Conservation (phyloP, 257 asterid species). For the Plantago elongata region DNA sequence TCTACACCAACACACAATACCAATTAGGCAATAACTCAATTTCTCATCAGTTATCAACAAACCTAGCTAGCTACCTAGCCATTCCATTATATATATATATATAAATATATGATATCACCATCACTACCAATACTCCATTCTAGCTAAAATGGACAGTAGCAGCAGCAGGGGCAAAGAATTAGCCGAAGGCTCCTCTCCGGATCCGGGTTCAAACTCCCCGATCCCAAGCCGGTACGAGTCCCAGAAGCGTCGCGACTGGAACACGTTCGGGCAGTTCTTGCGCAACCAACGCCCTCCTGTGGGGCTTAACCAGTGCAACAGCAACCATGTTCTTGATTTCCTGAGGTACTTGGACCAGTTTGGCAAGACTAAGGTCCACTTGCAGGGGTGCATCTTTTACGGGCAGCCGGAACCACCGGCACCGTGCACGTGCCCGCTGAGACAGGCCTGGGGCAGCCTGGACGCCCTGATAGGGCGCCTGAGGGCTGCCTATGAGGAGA, state of each 20-base stretch:
- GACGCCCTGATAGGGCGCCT: conserved; percentile 75
- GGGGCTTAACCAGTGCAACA: conserved; percentile 44
- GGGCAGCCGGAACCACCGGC: conserved; percentile 89
- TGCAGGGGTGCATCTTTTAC: conserved; percentile 63
- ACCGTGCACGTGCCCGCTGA: conserved; percentile 67
- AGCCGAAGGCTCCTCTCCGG: conserved; percentile 41
- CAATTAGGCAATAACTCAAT: no score
- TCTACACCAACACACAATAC: no score
- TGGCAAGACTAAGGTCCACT: conserved; percentile 76
- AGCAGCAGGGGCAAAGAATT: conserved; percentile 27
- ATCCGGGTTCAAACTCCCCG: neutral
- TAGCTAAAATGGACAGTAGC: conserved; percentile 18
- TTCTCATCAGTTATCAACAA: no score
- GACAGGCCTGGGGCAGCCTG: conserved; percentile 85
- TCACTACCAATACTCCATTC: neutral
- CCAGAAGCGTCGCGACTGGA: conserved; percentile 79
- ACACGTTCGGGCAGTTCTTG: conserved; percentile 74
- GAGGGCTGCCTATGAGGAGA: conserved; percentile 80
- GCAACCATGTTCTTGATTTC: conserved; percentile 62
- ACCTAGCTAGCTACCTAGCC: no score
- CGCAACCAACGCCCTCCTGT: conserved; percentile 59
- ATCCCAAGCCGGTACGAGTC: conserved; percentile 73
- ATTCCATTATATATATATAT: no score
- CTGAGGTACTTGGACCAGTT: conserved; percentile 65
- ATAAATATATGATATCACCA: no score